Evolutionary conservation across 2,329 filamentous ascomycete species (phyloP), one percentile per base, ranked within the genome.

Genomic region (Penicillium sp.): DNA sequence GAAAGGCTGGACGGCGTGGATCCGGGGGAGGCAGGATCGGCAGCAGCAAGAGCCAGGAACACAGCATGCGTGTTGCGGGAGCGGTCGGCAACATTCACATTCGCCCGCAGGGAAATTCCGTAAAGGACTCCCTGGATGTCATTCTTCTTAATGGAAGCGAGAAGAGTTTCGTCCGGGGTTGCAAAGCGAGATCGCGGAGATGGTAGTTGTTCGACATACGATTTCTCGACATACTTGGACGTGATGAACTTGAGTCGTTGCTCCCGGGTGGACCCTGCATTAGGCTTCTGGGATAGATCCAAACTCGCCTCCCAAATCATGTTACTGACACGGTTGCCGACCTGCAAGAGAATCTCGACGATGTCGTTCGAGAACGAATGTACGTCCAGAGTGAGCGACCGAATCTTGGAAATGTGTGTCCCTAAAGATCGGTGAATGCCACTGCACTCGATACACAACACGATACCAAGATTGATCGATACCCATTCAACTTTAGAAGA

Each of bases 401-500:
- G 86, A 27, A 98, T 82, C 70, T 98, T 98, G 66, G 89, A 95
- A 60, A 98, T 96, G 65, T 98, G 93, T 2, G 93, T 98, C 9
- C 93, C 93, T 3, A 98, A 77, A 1, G 91, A 97, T 28, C 93
- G 83, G 67, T 98, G 93, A 47, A 98, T 96, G 48, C 93, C 93
- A 62, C 90, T 95, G 69, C 93, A 98, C 66, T 98, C 91, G 62
- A 96, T 96, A 70, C 93, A 98, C 14, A 98, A 78, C 38, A 98
- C 84, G 44, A 98, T 95, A 31, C 87, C 93, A 4, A 98, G 76
- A 58, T 98, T 98, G 68, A 98, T 95, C 0, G 93, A 97, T 18
- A 97, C 93, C 93, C 93, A 98, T 66, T 98, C 93, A 15, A 95
- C 90, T 70, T 96, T 97, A 59, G 83, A 80, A 21, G 86, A 84